Evolutionary conservation across 768 basidiomycete genomes (phyloP).

Genomic region (Rhodosporidiobolus sp.): DNA sequence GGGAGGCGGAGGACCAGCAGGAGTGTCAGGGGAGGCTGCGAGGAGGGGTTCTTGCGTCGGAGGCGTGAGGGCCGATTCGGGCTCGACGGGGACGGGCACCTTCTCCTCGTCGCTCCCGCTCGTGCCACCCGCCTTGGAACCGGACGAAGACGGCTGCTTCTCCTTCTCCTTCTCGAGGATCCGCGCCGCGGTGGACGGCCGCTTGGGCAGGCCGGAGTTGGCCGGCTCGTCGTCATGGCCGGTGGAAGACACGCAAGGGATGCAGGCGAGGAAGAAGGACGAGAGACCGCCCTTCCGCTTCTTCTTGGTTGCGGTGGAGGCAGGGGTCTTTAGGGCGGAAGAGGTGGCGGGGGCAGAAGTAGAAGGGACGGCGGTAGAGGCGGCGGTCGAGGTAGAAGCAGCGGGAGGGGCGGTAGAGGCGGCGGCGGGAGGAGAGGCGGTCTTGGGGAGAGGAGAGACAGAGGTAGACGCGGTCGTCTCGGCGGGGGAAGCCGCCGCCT

Average conservation of each 20-base stretch:
- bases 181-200: slow-evolving; percentile 6
- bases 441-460: neutral
- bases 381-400: slow-evolving; percentile 4
- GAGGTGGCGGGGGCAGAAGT: neutral
- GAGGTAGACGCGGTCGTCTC: neutral
- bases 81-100: neutral
- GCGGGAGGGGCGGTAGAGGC: slow-evolving; percentile 1
- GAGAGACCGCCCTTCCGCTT: slow-evolving; percentile 13
- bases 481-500: neutral
- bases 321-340: neutral
- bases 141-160: neutral
- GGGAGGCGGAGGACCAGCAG: slow-evolving; percentile 21
- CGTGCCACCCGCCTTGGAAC: neutral
- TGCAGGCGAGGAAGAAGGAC: slow-evolving; percentile 28
- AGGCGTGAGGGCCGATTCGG: slow-evolving; percentile 13
- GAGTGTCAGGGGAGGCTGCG: slow-evolving; percentile 10
- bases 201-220: neutral
- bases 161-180: slow-evolving; percentile 4
- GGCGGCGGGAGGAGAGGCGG: neutral
- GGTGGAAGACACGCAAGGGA: slow-evolving; percentile 23
- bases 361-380: neutral
- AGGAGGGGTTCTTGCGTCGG: slow-evolving; percentile 10
- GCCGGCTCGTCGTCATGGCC: slow-evolving; percentile 19
- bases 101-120: neutral
- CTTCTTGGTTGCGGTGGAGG: slow-evolving; percentile 19